Evolutionary conservation across 441 rosid species (phyloP), one percentile per base, ranked within the genome.

Genomic region (Macaranga tanarius): DNA sequence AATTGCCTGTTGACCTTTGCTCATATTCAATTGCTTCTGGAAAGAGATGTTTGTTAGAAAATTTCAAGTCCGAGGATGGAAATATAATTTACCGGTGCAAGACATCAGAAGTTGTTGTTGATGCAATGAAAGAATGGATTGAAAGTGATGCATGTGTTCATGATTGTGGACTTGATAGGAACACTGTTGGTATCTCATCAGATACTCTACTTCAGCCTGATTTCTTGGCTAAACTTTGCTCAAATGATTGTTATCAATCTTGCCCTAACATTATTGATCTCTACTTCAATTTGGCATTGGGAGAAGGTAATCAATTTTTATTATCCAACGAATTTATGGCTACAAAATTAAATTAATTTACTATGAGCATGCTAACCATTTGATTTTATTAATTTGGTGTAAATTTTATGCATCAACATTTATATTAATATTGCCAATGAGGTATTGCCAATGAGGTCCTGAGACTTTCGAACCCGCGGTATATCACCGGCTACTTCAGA

Each of bases 191-290:
- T 4, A 83, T 83, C 62, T 84, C 88, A 6, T 82, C 86, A 2
- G 86, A 84, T 52, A 70, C 80, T 59, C 81, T 84, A 45, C 76
- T 82, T 42, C 77, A 78, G 11, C 72, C 81, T 70, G 77, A 60
- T 9, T 82, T 86, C 65, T 62, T 73, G 20, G 57, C 83, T 50
- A 60, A 84, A 76, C 86, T 84, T 63, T 86, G 88, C 80, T 83
- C 90, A 4, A n/a, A 67, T 13, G 72, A 65, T 0, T 81, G 86
- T 72, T 76, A 72, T 57, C 69, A 62, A 5, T 47, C 70, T 71
- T 84, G 87, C 76, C 86, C 87, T n/a, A 82, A 79, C 76, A 79
- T 82, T 40, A 75, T 84, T 50, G 84, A 84, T 63, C 86, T 84
- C 67, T 86, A 82, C 86, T 76, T 65, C 79, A 78, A 82, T 60